A percentile compares a stretch with the other conserved stretches of the same genome.
Evolutionary conservation across 2,329 filamentous ascomycete species (phyloP).

Genomic region (Arthrobotrys sinensis): DNA sequence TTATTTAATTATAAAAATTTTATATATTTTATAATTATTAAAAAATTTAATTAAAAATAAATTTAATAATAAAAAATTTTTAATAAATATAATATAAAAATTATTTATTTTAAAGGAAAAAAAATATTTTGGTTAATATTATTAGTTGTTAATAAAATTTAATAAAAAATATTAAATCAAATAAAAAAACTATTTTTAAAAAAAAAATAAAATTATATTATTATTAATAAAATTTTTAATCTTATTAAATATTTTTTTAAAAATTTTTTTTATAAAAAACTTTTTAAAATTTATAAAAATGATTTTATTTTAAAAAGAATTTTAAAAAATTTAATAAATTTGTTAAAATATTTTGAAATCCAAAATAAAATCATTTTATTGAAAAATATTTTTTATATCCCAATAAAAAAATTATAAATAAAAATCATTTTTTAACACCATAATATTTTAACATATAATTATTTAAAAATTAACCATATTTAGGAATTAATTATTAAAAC

Average conservation of each 20-base stretch:
- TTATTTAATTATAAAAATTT: too few species aligned
- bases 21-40: too few species aligned
- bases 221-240: conserved; percentile 35
- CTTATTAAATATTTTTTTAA: conserved; percentile 27
- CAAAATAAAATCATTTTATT: too few species aligned
- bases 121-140: conserved; percentile 2
- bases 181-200: not conserved
- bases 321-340: too few species aligned
- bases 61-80: not conserved
- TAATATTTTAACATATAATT: too few species aligned
- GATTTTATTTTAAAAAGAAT: too few species aligned
- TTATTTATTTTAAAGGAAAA: conserved; percentile 16
- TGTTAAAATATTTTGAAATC: too few species aligned
- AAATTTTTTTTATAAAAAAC: conserved; percentile 22
- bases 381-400: too few species aligned
- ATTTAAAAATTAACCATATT: too few species aligned
- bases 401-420: too few species aligned
- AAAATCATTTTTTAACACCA: too few species aligned
- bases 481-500: too few species aligned
- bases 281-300: conserved; percentile 19
- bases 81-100: conserved; percentile 27
- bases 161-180: conserved; percentile 4
- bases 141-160: conserved; percentile 1
- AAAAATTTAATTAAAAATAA: not conserved
- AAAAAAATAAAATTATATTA: conserved; percentile 17